phyloP scores from a whole-genome alignment of 805 yeast species.

The Wickerhamiella lipophila region DNA sequence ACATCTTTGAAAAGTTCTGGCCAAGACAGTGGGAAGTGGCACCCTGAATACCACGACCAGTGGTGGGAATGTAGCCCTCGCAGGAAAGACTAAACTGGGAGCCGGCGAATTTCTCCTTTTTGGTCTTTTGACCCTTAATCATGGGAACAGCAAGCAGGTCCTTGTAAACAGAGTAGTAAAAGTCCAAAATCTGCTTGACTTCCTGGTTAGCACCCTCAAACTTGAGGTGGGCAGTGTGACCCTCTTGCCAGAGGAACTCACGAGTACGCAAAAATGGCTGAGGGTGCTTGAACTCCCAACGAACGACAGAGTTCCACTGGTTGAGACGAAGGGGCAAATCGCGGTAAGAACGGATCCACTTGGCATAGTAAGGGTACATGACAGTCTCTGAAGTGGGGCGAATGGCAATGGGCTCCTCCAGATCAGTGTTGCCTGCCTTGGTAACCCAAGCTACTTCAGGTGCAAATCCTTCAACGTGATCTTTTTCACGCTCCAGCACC shows the following conservation, averaged over 20 bases:
- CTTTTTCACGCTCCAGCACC: constrained; percentile 94
- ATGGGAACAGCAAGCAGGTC: constrained; percentile 96
- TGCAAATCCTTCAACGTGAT: constrained; percentile 97
- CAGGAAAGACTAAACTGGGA: constrained; percentile 90
- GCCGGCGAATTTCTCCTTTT: constrained; percentile 97
- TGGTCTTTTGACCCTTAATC: constrained; percentile 87
- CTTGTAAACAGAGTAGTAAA: constrained; percentile 72
- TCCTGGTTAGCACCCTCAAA: constrained; percentile 68
- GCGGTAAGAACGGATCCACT: constrained; percentile 97
- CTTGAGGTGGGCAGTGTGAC: constrained; percentile 94
- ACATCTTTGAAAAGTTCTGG: constrained; percentile 97
- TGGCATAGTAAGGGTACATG: constrained; percentile 98
- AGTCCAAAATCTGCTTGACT: constrained; percentile 74
- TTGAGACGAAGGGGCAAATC: constrained; percentile 91
- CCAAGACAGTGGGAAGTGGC: constrained; percentile 98
- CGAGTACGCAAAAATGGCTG: constrained; percentile 98
- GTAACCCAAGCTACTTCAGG: constrained; percentile 99
- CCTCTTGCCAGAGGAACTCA: constrained; percentile 99
- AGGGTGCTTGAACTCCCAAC: constrained; percentile 99
- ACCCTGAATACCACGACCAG: constrained; percentile 99
- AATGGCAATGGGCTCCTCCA: constrained; percentile 97
- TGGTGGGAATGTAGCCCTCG: constrained; percentile 94
- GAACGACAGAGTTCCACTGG: constrained; percentile 99
- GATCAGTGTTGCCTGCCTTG: constrained; percentile 81
- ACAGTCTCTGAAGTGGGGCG: constrained; percentile 99